These are phyloP conservation scores for Lithospermum erythrorhizon DNA, from an alignment of 257 asterid species.

Conservation along the genomic window DNA sequence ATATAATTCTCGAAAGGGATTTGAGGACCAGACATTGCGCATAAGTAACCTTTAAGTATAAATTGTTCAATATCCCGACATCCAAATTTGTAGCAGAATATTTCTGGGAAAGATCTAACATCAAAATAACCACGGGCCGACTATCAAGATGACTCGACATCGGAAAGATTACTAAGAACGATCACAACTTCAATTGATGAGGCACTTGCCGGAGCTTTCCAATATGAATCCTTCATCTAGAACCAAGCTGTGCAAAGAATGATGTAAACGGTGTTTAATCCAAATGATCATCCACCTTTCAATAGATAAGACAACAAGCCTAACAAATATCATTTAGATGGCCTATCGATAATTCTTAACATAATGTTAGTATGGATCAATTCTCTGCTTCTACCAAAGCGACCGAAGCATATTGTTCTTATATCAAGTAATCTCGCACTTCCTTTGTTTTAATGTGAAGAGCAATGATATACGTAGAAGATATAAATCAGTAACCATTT, in stretches of 20 bases:
- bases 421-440: no score
- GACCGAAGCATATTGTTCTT: no score
- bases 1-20: not conserved
- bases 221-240: slow-evolving; percentile 61
- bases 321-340: slow-evolving; percentile 12
- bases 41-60: not conserved
- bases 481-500: no score
- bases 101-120: no score
- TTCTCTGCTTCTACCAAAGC: no score
- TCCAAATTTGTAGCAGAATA: slow-evolving; percentile 33
- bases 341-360: not conserved
- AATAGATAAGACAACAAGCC: slow-evolving; percentile 15
- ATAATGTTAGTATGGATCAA: not conserved
- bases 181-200: slow-evolving; percentile 74
- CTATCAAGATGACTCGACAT: slow-evolving; percentile 84
- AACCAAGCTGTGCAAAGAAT: slow-evolving; percentile 62
- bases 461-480: no score
- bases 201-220: slow-evolving; percentile 81
- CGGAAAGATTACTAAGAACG: slow-evolving; percentile 69
- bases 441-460: no score
- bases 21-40: not conserved
- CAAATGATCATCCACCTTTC: slow-evolving; percentile 82
- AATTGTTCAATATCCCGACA: not conserved
- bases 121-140: slow-evolving; percentile 93
- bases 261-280: slow-evolving; percentile 77